Base-by-base conservation (phyloP, 2,329 filamentous ascomycete species). In the Blumeria graminis region DNA sequence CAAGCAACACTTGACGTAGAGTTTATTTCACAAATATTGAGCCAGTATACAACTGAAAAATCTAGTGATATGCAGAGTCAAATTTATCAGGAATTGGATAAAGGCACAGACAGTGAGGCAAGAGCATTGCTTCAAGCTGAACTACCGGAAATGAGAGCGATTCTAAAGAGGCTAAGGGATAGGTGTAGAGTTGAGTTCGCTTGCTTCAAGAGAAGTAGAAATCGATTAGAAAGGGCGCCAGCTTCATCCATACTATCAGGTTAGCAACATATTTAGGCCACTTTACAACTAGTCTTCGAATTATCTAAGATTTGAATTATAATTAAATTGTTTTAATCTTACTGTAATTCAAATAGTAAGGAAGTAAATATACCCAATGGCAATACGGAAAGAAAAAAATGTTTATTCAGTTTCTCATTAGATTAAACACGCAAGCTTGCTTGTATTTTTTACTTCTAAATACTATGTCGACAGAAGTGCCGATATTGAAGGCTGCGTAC, bases 1-100 rank as follows among this genome's bases (percentile, higher is more conserved):
- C 93, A 98, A 70, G 93, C 93, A 1, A 98, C 92, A 0, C 78
- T 98, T 0, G 92, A 98, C 65, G 89, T 95, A 1, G 92, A 98
- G 69, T 96, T 98, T 66, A 82, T 96, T 57, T 86, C 89, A 0
- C 92, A 98, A 71, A 95, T 90, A 5, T 76, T 98, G 36, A 85
- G 79, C 59, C 82, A 89, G 62, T 98, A 93, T 68, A 92, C 86
- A 0, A 92, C 86, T 0, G 84, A 94, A 57, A 76, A 80, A 55
- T 86, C 88, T 3, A 81, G 80, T 7, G 80, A 89, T 66, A 75
- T 86, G 13, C 92, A 96, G 71, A 84, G 84, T 62, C 80, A 89
- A 67, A 90, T 98, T 52, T 98, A 96, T 69, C 79, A 92, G 61
- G 87, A 92, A 66, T 72, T 98, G 14, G 92, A 98, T 67, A 77